These are phyloP conservation scores for Fomitiporia mediterranea DNA, from an alignment of 1,284 basidiomycete genomes.

Conservation along the genomic window DNA sequence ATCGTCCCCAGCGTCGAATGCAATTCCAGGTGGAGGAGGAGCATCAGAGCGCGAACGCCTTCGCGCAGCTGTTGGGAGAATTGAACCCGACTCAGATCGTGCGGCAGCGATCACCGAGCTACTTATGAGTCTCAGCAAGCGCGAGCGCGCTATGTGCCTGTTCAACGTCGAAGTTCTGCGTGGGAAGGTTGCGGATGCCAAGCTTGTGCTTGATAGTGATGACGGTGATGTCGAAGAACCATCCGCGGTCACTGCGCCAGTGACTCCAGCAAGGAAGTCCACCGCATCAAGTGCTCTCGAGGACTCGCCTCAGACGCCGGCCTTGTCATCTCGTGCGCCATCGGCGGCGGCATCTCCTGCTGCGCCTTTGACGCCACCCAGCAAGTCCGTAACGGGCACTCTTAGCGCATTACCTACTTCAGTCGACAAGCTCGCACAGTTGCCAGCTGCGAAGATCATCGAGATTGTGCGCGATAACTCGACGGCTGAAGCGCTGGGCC, in stretches of 20 bases:
- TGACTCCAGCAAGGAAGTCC: conserved; percentile 51
- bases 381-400: conserved; percentile 30
- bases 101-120: conserved; percentile 69
- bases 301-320: conserved; percentile 63
- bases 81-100: conserved; percentile 45
- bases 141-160: conserved; percentile 84
- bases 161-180: conserved; percentile 82
- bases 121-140: conserved; percentile 79
- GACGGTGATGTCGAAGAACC: conserved; percentile 46
- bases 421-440: conserved; percentile 27
- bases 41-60: conserved; percentile 65
- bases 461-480: conserved; percentile 45
- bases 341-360: conserved; percentile 66
- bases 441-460: conserved; percentile 62
- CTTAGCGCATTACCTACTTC: conserved; percentile 19
- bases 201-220: conserved; percentile 70
- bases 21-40: conserved; percentile 12
- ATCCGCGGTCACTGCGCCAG: conserved; percentile 32
- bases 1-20: conserved; percentile 49
- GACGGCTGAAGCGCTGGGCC: conserved; percentile 53
- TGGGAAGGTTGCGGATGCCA: conserved; percentile 77
- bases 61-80: conserved; percentile 56
- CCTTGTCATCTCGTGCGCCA: conserved; percentile 64
- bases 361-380: conserved; percentile 39
- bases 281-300: conserved; percentile 34